Evolutionary conservation across 805 yeast genomes (phyloP).

Genomic region (Scheffersomyces amazonensis): DNA sequence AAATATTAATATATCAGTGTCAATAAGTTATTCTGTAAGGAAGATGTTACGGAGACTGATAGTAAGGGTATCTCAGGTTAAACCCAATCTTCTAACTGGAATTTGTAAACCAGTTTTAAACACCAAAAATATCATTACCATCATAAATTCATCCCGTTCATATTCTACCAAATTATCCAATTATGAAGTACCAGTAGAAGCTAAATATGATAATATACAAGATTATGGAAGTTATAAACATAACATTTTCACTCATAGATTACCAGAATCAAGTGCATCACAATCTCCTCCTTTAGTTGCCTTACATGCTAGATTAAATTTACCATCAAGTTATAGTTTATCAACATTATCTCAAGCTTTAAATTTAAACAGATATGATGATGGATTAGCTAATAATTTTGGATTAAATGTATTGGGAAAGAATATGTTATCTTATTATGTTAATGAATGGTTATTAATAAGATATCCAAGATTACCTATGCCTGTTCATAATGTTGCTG

Average conservation of each 20-base stretch:
- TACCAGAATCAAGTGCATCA: conserved; percentile 45
- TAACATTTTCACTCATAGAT: conserved; percentile 41
- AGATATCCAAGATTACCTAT: conserved; percentile 90
- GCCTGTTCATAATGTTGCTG: conserved; percentile 69
- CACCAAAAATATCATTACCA: too few relatives aligned
- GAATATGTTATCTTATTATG: conserved; percentile 70
- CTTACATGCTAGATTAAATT: conserved; percentile 69
- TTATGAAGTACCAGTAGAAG: not conserved
- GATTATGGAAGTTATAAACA: conserved; percentile 41
- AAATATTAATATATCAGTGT: too few relatives aligned
- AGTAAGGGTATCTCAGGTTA: not conserved
- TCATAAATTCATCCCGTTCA: too few relatives aligned
- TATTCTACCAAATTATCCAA: not conserved
- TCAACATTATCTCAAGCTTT: conserved; percentile 79
- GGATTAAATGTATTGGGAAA: conserved; percentile 84
- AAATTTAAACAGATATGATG: conserved; percentile 48
- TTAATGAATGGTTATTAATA: conserved; percentile 66
- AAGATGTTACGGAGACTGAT: conserved; percentile 1
- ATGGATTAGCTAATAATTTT: conserved; percentile 63
- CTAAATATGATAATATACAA: conserved; percentile 23
- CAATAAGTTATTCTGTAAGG: too few relatives aligned
- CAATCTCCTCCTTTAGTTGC: conserved; percentile 74
- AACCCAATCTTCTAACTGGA: not conserved
- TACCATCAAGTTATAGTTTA: conserved; percentile 55
- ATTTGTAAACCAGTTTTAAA: too few relatives aligned